phyloP scores from a whole-genome alignment of 2,329 filamentous ascomycete species.

The Neopestalotiopsis clavispora region DNA sequence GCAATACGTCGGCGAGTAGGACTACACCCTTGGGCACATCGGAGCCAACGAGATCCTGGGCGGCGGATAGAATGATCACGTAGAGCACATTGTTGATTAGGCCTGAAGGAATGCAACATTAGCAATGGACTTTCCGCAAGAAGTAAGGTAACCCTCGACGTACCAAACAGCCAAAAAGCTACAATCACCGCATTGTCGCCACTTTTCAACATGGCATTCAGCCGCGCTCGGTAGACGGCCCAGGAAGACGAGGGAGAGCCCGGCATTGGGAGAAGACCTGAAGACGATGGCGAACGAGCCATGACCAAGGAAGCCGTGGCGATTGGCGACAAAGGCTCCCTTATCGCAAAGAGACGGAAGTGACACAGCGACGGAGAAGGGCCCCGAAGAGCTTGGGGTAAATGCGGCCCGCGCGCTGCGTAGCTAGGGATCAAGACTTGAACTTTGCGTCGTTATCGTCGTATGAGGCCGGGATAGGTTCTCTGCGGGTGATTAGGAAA shows the following conservation, averaged over 20 bases:
- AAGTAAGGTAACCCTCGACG: constrained; percentile 22
- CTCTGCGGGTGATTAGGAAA: too few species aligned
- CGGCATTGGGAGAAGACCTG: constrained; percentile 58
- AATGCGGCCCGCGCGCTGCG: neutral
- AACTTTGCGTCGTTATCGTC: neutral
- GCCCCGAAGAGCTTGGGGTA: neutral
- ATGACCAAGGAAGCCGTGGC: neutral
- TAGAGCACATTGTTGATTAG: constrained; percentile 98
- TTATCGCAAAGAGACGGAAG: constrained; percentile 2
- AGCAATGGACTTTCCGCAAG: neutral
- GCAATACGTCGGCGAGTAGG: constrained; percentile 89
- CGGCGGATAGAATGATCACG: constrained; percentile 93
- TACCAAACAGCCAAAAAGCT: constrained; percentile 96
- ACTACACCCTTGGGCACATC: constrained; percentile 88
- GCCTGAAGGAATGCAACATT: constrained; percentile 52
- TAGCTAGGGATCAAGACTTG: neutral
- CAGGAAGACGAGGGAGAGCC: constrained; percentile 69
- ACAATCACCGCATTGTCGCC: constrained; percentile 73
- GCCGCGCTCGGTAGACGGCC: constrained; percentile 71
- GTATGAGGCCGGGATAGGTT: neutral
- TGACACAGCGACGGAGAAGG: neutral
- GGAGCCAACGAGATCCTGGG: constrained; percentile 91
- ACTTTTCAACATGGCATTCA: constrained; percentile 67
- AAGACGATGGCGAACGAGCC: constrained; percentile 14
- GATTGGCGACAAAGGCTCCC: neutral